A percentile compares a stretch with the other conserved stretches of the same genome.
Evolutionary conservation across 768 basidiomycete species (phyloP).

Genomic region (Kwoniella sp.): DNA sequence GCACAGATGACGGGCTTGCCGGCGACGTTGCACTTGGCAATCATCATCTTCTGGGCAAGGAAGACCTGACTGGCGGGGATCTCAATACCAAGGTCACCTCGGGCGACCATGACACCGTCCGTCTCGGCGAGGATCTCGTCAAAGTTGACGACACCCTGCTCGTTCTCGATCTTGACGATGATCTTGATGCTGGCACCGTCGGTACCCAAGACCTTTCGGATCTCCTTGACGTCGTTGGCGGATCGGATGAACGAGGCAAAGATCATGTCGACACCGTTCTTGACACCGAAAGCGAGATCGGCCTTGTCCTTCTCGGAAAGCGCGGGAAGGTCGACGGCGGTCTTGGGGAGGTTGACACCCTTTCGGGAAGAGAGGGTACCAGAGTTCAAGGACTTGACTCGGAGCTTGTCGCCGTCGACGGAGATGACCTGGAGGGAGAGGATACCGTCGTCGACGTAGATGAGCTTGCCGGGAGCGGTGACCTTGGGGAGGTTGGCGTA

Average conservation of each 20-base stretch:
- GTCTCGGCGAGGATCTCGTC: constrained; percentile 92
- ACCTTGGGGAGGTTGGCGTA: constrained; percentile 95
- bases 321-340: constrained; percentile 92
- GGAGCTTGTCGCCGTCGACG: constrained; percentile 74
- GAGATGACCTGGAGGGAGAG: constrained; percentile 87
- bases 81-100: constrained; percentile 98
- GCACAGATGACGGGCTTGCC: constrained; percentile 99
- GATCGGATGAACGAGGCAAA: constrained; percentile 99
- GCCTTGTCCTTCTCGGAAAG: constrained; percentile 97
- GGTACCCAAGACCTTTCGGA: constrained; percentile 86
- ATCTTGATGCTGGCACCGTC: constrained; percentile 96
- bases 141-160: constrained; percentile 98
- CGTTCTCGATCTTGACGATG: constrained; percentile 99
- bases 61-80: constrained; percentile 99
- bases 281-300: constrained; percentile 88
- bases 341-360: constrained; percentile 98
- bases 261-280: constrained; percentile 97
- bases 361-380: constrained; percentile 92
- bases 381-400: constrained; percentile 82
- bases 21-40: constrained; percentile 94
- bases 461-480: constrained; percentile 91
- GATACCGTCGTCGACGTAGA: constrained; percentile 97
- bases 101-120: constrained; percentile 99
- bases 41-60: constrained; percentile 99
- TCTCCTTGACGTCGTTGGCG: constrained; percentile 87